Percentiles rank a stretch among this genome's conserved stretches.
Conservation (phyloP, 176 grass and related monocot species). For the Zizania latifolia region DNA sequence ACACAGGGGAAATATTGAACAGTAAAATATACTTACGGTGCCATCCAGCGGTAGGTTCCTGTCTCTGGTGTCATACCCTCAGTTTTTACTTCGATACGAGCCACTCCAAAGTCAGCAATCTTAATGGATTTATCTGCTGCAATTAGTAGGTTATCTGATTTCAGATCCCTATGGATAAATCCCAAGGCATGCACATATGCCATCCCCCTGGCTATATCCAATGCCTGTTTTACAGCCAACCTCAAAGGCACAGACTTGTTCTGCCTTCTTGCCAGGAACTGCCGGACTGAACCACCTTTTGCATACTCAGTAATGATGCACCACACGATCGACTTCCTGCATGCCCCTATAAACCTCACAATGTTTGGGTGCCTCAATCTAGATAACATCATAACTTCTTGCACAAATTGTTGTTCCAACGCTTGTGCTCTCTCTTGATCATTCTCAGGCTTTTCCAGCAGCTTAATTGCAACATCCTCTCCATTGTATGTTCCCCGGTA, state of each 20-base stretch:
- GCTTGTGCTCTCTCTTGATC: slow-evolving; percentile 77
- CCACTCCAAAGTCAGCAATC: slow-evolving; percentile 98
- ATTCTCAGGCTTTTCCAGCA: slow-evolving; percentile 88
- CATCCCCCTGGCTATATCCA: slow-evolving; percentile 93
- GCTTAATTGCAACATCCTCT: slow-evolving; percentile 92
- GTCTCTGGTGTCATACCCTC: slow-evolving; percentile 99
- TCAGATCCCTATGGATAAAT: slow-evolving; percentile 94
- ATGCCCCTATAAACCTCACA: slow-evolving; percentile 89
- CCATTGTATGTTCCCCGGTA: slow-evolving; percentile 87
- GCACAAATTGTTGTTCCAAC: slow-evolving; percentile 97
- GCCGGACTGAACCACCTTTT: slow-evolving; percentile 85
- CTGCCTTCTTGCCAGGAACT: slow-evolving; percentile 82
- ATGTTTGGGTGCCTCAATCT: slow-evolving; percentile 85
- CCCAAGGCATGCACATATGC: slow-evolving; percentile 89
- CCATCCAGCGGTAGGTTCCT: slow-evolving; percentile 99
- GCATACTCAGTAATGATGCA: slow-evolving; percentile 98
- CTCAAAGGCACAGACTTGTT: slow-evolving; percentile 76
- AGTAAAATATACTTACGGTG: slow-evolving; percentile 64
- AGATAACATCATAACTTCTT: slow-evolving; percentile 98
- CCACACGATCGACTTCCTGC: slow-evolving; percentile 95
- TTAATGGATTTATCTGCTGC: slow-evolving; percentile 89
- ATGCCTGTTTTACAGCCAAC: slow-evolving; percentile 84
- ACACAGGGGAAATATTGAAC: no score
- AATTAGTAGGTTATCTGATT: slow-evolving; percentile 93
- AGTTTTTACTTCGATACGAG: slow-evolving; percentile 86